Evolutionary conservation across 768 basidiomycete genomes (phyloP).

Genomic region (Lyophyllum semitale): DNA sequence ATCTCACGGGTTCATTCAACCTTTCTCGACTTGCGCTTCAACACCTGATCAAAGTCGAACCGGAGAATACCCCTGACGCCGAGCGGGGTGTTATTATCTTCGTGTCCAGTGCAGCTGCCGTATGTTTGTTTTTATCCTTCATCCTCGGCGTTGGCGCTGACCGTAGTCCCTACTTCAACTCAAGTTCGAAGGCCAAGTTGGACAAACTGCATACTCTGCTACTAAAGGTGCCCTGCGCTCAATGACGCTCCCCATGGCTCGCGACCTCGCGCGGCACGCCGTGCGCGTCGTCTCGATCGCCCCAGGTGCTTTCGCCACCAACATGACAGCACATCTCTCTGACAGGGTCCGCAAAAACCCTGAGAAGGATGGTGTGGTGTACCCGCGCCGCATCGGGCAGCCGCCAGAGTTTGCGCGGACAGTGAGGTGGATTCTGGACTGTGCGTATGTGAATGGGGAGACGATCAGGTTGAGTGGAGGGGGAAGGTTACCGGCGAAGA

Average conservation of each 20-base stretch:
- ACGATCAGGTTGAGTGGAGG: slow-evolving; percentile 50
- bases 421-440: slow-evolving; percentile 51
- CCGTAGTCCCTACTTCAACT: not conserved
- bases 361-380: slow-evolving; percentile 42
- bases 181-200: slow-evolving; percentile 60
- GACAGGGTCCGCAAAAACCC: slow-evolving; percentile 40
- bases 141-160: not conserved
- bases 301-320: slow-evolving; percentile 54
- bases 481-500: slow-evolving; percentile 40
- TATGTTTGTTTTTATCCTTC: slow-evolving; percentile 22
- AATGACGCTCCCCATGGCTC: slow-evolving; percentile 63
- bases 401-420: slow-evolving; percentile 55
- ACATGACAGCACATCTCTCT: slow-evolving; percentile 43
- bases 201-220: slow-evolving; percentile 59
- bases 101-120: slow-evolving; percentile 56
- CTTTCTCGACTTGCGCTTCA: slow-evolving; percentile 53
- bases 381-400: slow-evolving; percentile 49
- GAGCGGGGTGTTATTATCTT: slow-evolving; percentile 62
- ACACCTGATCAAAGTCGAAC: slow-evolving; percentile 49
- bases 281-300: slow-evolving; percentile 60
- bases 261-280: slow-evolving; percentile 55
- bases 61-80: slow-evolving; percentile 46
- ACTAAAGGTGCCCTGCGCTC: slow-evolving; percentile 59
- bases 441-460: slow-evolving; percentile 60
- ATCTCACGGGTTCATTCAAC: slow-evolving; percentile 62